Evolutionary conservation across 169 alveolate genomes (phyloP).

Genomic region (Cryptosporidium baileyi): DNA sequence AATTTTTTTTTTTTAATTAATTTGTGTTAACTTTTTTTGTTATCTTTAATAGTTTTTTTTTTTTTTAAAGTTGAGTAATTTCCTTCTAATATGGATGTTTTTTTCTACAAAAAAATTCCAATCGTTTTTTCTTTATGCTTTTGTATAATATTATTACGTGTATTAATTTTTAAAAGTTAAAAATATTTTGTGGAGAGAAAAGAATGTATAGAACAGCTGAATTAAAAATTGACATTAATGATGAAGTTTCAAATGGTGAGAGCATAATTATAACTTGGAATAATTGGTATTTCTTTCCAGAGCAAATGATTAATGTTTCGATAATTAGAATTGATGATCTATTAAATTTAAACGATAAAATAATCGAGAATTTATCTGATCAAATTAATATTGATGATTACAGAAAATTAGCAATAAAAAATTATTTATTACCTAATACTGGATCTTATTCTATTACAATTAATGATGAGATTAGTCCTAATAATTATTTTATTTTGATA

Average conservation of each 20-base stretch:
- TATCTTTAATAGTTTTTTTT: background rate
- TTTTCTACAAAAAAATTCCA: constrained; percentile 7
- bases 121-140: constrained; percentile 18
- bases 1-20: background rate
- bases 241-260: constrained; percentile 13
- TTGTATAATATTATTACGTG: constrained; percentile 4
- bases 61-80: background rate
- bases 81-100: no score
- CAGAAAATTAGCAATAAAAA: no score
- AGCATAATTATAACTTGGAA: constrained; percentile 32
- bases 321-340: background rate
- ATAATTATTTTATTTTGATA: constrained; percentile 11
- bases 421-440: constrained; percentile 6
- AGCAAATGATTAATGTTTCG: background rate
- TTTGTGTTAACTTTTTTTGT: background rate
- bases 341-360: background rate
- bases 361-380: background rate
- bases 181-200: no score
- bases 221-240: constrained; percentile 11
- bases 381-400: background rate
- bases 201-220: constrained; percentile 16
- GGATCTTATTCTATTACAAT: constrained; percentile 33
- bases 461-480: background rate
- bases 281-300: constrained; percentile 42
- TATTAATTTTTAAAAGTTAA: background rate